A percentile compares a stretch with the other conserved stretches of the same genome.
Evolutionary conservation across 2,329 filamentous ascomycete genomes (phyloP).

Genomic region (Raffaelea deltoideospora): DNA sequence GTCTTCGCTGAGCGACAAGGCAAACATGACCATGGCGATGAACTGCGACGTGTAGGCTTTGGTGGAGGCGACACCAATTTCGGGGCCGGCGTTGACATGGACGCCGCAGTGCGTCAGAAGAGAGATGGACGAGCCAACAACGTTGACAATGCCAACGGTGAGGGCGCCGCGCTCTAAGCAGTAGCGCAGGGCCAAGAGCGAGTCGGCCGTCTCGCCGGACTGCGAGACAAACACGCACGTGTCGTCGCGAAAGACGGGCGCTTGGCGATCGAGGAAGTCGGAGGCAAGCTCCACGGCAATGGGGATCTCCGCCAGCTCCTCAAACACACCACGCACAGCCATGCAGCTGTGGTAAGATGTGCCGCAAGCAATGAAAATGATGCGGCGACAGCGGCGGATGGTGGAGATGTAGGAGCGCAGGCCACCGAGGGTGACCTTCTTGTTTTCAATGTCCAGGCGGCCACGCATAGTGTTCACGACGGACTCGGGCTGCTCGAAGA

Average conservation of each 20-base stretch:
- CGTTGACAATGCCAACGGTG: slow-evolving; percentile 97
- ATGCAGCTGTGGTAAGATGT: slow-evolving; percentile 99
- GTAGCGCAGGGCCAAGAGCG: slow-evolving; percentile 91
- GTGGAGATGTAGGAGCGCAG: slow-evolving; percentile 92
- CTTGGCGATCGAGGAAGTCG: slow-evolving; percentile 92
- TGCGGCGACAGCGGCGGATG: slow-evolving; percentile 88
- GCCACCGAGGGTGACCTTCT: slow-evolving; percentile 88
- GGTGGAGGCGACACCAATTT: slow-evolving; percentile 97
- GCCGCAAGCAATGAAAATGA: slow-evolving; percentile 98
- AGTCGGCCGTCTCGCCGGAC: slow-evolving; percentile 96
- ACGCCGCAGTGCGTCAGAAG: slow-evolving; percentile 98
- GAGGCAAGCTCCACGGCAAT: slow-evolving; percentile 95
- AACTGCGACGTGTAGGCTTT: slow-evolving; percentile 99
- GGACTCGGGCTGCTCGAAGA: slow-evolving; percentile 98
- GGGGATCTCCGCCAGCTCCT: slow-evolving; percentile 94
- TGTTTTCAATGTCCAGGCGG: slow-evolving; percentile 85
- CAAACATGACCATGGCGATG: slow-evolving; percentile 99
- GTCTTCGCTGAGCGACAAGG: slow-evolving; percentile 88
- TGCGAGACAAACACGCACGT: slow-evolving; percentile 98
- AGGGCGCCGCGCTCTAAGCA: slow-evolving; percentile 94
- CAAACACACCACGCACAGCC: slow-evolving; percentile 94
- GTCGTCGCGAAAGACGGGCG: slow-evolving; percentile 97
- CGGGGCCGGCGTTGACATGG: slow-evolving; percentile 95
- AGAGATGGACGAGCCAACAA: slow-evolving; percentile 95
- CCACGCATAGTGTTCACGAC: slow-evolving; percentile 99